Percentiles rank a stretch among this genome's conserved stretches.
Conservation (phyloP, 2,329 filamentous ascomycete genomes). For the Zasmidium angulare region DNA sequence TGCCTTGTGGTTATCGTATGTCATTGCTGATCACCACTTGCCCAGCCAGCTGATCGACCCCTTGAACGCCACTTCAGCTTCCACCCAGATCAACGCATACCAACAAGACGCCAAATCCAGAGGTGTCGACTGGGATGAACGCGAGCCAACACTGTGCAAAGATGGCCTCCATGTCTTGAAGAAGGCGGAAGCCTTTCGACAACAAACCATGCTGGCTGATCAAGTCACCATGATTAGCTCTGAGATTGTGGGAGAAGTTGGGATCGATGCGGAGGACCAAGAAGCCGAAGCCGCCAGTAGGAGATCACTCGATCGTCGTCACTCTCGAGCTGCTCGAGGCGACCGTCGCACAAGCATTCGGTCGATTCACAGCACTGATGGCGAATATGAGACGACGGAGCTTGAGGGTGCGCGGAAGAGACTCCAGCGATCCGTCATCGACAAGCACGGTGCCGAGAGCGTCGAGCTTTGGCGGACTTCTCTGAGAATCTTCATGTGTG, state of each 20-base stretch:
- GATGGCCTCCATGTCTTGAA: conserved; percentile 37
- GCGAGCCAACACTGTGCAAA: conserved; percentile 29
- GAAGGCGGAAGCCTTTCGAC: conserved; percentile 32
- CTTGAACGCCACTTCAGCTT: conserved; percentile 33
- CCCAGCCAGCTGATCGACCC: conserved; percentile 38
- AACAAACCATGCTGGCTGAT: conserved; percentile 22
- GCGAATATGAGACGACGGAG: conserved; percentile 29
- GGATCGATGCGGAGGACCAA: background rate
- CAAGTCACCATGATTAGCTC: background rate
- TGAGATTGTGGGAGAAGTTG: conserved; percentile 1
- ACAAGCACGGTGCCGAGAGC: conserved; percentile 30
- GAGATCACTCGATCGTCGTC: conserved; percentile 13
- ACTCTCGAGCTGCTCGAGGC: conserved; percentile 15
- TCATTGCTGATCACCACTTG: conserved; percentile 40
- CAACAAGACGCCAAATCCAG: conserved; percentile 29
- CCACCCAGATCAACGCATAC: conserved; percentile 32
- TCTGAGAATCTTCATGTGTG: conserved; percentile 32
- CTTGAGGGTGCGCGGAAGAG: conserved; percentile 40
- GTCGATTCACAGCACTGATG: conserved; percentile 27
- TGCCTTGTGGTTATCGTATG: conserved; percentile 43
- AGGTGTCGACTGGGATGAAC: conserved; percentile 38
- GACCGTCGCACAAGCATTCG: conserved; percentile 28
- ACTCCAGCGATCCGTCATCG: conserved; percentile 41
- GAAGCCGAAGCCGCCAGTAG: background rate
- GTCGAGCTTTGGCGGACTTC: conserved; percentile 42